Conservation (phyloP, 2,329 filamentous ascomycete species). For the Penicillium paneum region DNA sequence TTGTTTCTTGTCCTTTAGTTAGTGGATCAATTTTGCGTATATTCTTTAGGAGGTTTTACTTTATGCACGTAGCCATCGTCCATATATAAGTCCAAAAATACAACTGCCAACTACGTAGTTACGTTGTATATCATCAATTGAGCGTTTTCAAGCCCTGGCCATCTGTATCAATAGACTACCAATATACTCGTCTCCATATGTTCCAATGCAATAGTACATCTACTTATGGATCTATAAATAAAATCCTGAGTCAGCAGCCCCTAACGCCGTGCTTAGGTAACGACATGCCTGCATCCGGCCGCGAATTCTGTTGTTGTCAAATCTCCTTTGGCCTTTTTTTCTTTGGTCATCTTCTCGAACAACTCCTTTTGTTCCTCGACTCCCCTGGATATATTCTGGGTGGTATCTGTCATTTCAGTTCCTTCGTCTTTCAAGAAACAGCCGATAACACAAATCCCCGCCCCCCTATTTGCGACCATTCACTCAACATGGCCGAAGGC, state of each 20-base stretch:
- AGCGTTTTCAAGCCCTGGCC: not conserved
- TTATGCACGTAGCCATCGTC: not conserved
- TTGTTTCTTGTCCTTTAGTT: not conserved
- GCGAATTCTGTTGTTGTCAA: slow-evolving; percentile 13
- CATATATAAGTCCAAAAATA: not conserved
- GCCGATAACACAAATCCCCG: not conserved
- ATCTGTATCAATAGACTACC: not conserved
- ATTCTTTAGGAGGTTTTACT: no score
- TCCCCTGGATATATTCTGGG: not conserved
- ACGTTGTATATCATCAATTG: not conserved
- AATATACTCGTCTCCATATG: not conserved
- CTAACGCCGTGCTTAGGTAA: slow-evolving; percentile 6
- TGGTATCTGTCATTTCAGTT: slow-evolving; percentile 2
- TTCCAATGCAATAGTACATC: not conserved
- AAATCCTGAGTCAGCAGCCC: slow-evolving; percentile 12
- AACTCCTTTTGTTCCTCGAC: slow-evolving; percentile 1
- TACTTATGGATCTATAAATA: not conserved
- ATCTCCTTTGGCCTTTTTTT: slow-evolving; percentile 2
- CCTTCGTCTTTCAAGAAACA: slow-evolving; percentile 1
- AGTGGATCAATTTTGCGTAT: not conserved
- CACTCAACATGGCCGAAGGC: slow-evolving; percentile 71
- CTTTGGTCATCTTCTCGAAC: slow-evolving; percentile 1
- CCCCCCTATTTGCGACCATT: slow-evolving; percentile 4
- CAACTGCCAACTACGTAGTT: not conserved
- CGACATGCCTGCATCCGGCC: slow-evolving; percentile 4